These are phyloP conservation scores for Lagenidium sp. DNA, from an alignment of 352 stramenopile species.

Conservation along the genomic window DNA sequence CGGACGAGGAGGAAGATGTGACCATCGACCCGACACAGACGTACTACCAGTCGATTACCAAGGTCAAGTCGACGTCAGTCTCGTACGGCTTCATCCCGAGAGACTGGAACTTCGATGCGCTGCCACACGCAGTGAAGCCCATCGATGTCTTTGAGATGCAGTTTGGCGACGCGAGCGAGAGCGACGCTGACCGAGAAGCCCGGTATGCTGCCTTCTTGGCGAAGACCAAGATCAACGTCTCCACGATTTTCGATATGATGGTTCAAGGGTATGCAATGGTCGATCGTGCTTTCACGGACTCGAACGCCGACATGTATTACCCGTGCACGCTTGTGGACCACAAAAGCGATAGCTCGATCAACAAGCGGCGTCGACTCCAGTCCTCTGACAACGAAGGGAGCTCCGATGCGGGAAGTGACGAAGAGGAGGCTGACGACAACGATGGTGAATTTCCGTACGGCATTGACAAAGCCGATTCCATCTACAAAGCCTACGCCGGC, in stretches of 20 bases:
- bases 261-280: slow-evolving; percentile 32
- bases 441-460: no score
- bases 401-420: no score
- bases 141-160: slow-evolving; percentile 12
- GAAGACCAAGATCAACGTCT: slow-evolving; percentile 10
- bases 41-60: slow-evolving; percentile 20
- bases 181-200: background rate
- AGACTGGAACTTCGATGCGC: slow-evolving; percentile 32
- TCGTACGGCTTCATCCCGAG: slow-evolving; percentile 25
- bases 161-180: background rate
- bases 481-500: no score
- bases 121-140: slow-evolving; percentile 14
- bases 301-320: no score
- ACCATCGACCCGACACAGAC: no score
- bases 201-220: slow-evolving; percentile 13
- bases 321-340: no score
- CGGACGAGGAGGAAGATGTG: background rate
- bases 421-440: no score
- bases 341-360: no score
- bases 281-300: slow-evolving; percentile 24
- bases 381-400: no score
- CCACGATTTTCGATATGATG: slow-evolving; percentile 25
- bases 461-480: no score
- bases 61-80: slow-evolving; percentile 24
- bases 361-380: no score